Conservation (phyloP, 139 green algal genomes). For the Desmodesmus armatus region DNA sequence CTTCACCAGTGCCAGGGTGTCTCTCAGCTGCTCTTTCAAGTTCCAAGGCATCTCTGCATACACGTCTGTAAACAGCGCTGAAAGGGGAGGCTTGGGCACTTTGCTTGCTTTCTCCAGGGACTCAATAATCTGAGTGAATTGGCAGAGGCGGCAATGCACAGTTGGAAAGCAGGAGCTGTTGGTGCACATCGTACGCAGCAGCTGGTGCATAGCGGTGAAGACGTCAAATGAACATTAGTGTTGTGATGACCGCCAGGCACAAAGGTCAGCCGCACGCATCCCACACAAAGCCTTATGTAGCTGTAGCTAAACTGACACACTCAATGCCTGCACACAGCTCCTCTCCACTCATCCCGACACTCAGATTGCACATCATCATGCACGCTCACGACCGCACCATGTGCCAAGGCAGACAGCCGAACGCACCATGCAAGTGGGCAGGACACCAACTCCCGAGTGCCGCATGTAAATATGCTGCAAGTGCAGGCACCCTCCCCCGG, state of each 20-base stretch:
- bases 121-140: constrained; percentile 72
- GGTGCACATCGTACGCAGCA: no score
- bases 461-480: neutral
- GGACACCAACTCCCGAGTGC: neutral
- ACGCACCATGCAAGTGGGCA: neutral
- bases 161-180: neutral
- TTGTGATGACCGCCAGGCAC: no score
- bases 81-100: constrained; percentile 73
- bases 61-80: constrained; percentile 83
- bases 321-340: no score
- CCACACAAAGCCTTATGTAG: no score
- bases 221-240: no score
- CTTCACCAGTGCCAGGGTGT: constrained; percentile 58
- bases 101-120: constrained; percentile 71
- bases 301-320: no score
- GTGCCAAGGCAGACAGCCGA: neutral
- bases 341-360: no score
- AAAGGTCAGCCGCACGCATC: no score
- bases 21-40: constrained; percentile 72
- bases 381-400: neutral
- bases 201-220: no score
- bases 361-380: neutral
- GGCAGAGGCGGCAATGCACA: neutral
- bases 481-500: constrained; percentile 11
- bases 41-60: constrained; percentile 80